phyloP scores from a whole-genome alignment of 2,329 filamentous ascomycete species.

The Sporothrix variecibatus region DNA sequence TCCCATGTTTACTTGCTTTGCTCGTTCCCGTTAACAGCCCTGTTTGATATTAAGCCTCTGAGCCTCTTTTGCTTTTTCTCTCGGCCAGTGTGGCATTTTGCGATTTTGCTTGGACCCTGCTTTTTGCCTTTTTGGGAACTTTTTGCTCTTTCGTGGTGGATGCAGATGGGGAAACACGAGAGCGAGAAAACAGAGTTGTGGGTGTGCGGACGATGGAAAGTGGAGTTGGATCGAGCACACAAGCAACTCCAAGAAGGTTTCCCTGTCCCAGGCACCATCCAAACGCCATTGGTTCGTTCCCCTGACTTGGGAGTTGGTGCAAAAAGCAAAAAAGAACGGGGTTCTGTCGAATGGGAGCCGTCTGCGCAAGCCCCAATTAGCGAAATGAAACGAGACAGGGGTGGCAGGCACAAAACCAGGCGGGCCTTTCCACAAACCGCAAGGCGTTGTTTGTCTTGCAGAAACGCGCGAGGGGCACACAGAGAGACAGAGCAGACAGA shows the following conservation, averaged over 20 bases:
- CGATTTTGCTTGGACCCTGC: background rate
- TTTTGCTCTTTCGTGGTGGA: background rate
- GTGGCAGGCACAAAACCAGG: background rate
- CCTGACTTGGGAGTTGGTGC: background rate
- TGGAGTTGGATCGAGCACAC: background rate
- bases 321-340: background rate
- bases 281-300: conserved; percentile 18
- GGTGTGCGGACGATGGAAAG: background rate
- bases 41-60: background rate
- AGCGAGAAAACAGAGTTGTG: conserved; percentile 1
- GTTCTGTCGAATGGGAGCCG: conserved; percentile 15
- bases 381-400: conserved; percentile 26
- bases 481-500: background rate
- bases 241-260: conserved; percentile 3
- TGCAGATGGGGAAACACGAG: background rate
- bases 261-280: conserved; percentile 10
- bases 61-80: background rate
- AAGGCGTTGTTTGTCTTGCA: conserved; percentile 15
- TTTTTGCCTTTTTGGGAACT: background rate
- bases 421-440: conserved; percentile 17
- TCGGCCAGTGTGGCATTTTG: background rate
- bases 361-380: conserved; percentile 8
- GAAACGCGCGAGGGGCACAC: conserved; percentile 17
- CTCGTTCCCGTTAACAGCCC: background rate
- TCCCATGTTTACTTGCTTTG: background rate